Evolutionary conservation across 208 protist genomes (phyloP).

Genomic region (Endotrypanum monterogeii): DNA sequence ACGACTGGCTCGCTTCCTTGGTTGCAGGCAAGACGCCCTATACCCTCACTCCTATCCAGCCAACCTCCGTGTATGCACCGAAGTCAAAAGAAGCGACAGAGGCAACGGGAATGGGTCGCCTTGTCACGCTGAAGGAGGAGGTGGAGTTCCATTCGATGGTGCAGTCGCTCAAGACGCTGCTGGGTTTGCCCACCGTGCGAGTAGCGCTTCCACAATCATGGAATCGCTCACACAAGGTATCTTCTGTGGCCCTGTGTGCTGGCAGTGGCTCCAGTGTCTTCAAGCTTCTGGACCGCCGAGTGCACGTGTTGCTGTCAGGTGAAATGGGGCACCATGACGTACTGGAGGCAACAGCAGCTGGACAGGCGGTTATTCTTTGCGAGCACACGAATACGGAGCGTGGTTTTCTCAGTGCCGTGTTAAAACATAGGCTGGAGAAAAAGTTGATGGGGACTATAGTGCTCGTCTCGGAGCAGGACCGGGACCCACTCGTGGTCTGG

Average conservation of each 20-base stretch:
- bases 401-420: conserved; percentile 66
- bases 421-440: conserved; percentile 50
- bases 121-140: conserved; percentile 47
- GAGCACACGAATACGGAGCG: conserved; percentile 95
- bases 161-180: conserved; percentile 55
- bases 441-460: conserved; percentile 53
- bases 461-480: conserved; percentile 60
- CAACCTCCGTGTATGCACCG: conserved; percentile 34
- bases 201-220: conserved; percentile 70
- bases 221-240: conserved; percentile 39
- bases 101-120: conserved; percentile 56
- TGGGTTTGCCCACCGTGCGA: conserved; percentile 59
- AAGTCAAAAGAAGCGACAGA: conserved; percentile 29
- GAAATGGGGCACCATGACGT: conserved; percentile 96
- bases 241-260: conserved; percentile 82
- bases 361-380: conserved; percentile 86
- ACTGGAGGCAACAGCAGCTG: conserved; percentile 73
- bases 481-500: conserved; percentile 79
- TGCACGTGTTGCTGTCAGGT: conserved; percentile 84
- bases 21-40: conserved; percentile 31
- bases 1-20: conserved; percentile 91
- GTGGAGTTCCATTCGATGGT: conserved; percentile 54
- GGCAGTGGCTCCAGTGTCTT: conserved; percentile 88
- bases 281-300: conserved; percentile 36
- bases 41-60: conserved; percentile 42